Conservation (phyloP, 768 basidiomycete species). For the Leccinum broughii region DNA sequence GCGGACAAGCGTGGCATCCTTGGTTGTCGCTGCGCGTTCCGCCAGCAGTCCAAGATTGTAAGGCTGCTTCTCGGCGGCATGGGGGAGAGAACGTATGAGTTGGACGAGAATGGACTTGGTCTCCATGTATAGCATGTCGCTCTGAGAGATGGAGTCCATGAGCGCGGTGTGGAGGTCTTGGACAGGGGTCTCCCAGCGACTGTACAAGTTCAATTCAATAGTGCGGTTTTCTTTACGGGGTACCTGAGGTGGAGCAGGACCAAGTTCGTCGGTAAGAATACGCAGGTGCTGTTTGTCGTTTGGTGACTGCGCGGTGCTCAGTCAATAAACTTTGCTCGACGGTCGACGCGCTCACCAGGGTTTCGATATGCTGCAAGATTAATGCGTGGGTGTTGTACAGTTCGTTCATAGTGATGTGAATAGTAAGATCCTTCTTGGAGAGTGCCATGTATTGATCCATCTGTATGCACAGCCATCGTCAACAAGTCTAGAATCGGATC, state of each 20-base stretch:
- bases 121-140: slow-evolving; percentile 99
- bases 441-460: slow-evolving; percentile 99
- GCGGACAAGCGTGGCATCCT: slow-evolving; percentile 92
- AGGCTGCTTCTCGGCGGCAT: slow-evolving; percentile 79
- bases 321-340: neutral
- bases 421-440: slow-evolving; percentile 97
- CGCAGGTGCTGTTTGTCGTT: slow-evolving; percentile 98
- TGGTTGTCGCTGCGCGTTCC: slow-evolving; percentile 94
- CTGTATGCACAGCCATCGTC: slow-evolving; percentile 40
- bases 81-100: slow-evolving; percentile 91
- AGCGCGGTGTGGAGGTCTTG: slow-evolving; percentile 96
- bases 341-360: slow-evolving; percentile 59
- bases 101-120: slow-evolving; percentile 99
- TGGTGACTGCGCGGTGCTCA: slow-evolving; percentile 62
- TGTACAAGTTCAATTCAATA: slow-evolving; percentile 89
- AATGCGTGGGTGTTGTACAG: slow-evolving; percentile 98
- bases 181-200: slow-evolving; percentile 98
- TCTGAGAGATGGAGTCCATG: slow-evolving; percentile 95
- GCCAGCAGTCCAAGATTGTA: slow-evolving; percentile 88
- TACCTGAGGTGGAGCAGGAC: slow-evolving; percentile 89
- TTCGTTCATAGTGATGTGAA: slow-evolving; percentile 98
- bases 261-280: slow-evolving; percentile 95
- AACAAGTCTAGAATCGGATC: neutral
- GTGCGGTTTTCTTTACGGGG: slow-evolving; percentile 98
- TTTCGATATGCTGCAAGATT: slow-evolving; percentile 93